These are phyloP conservation scores for Dactylis glomerata DNA, from an alignment of 176 grass and related monocot species.

Conservation along the genomic window DNA sequence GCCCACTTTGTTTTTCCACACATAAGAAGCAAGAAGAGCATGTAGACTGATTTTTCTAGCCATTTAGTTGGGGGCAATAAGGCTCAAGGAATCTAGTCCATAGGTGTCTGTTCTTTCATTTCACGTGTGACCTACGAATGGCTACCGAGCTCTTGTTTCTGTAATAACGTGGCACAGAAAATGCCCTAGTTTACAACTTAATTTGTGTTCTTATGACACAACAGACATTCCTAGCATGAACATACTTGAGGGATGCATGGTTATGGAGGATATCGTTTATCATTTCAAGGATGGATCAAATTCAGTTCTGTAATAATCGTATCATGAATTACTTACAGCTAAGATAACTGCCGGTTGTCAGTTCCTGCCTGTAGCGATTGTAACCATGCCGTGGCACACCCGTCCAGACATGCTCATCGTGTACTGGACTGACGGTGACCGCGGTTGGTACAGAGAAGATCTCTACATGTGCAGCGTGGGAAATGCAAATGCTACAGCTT, in stretches of 20 bases:
- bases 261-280: not conserved
- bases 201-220: not conserved
- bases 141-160: not conserved
- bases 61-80: constrained; percentile 1
- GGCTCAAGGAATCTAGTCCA: constrained; percentile 1
- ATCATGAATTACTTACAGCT: not conserved
- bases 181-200: not conserved
- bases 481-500: not conserved
- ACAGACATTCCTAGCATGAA: not conserved
- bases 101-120: not conserved
- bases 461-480: constrained; percentile 13
- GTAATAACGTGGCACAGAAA: constrained; percentile 17
- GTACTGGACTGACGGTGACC: not conserved
- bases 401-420: not conserved
- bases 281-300: not conserved
- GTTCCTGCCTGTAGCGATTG: not conserved
- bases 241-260: not conserved
- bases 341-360: not conserved
- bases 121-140: not conserved
- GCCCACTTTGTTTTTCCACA: not conserved
- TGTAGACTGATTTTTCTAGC: not conserved
- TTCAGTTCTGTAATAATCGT: not conserved
- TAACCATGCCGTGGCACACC: not conserved
- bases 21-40: not conserved
- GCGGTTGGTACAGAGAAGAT: not conserved